Percentiles rank a stretch among this genome's conserved stretches.
phyloP scores from a whole-genome alignment of 208 protist species.

The Leishmania tarentolae region DNA sequence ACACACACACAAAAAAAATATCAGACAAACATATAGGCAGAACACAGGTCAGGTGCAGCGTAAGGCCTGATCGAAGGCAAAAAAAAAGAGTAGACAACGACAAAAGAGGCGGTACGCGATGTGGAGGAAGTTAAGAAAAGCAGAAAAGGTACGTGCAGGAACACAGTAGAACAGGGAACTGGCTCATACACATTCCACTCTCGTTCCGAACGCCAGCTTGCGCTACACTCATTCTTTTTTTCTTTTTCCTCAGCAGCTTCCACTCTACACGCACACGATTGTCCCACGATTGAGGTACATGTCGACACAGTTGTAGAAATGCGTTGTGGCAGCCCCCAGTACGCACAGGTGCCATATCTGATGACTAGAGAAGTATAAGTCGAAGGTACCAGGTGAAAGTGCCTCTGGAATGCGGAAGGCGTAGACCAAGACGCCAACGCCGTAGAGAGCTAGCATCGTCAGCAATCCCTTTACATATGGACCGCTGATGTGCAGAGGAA shows the following conservation, averaged over 20 bases:
- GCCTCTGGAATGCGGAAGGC: constrained; percentile 77
- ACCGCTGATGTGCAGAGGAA: constrained; percentile 36
- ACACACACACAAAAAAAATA: neutral
- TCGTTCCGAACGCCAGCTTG: neutral
- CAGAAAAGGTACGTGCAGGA: neutral
- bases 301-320: constrained; percentile 69
- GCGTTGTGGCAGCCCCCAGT: constrained; percentile 67
- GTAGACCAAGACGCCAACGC: constrained; percentile 82
- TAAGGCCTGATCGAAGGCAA: neutral
- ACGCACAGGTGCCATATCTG: constrained; percentile 89
- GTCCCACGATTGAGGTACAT: constrained; percentile 63
- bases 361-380: constrained; percentile 70
- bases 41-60: neutral
- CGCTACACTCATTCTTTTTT: no score
- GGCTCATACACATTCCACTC: neutral
- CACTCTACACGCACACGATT: constrained; percentile 32
- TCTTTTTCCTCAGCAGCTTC: neutral
- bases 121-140: neutral
- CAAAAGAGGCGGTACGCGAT: neutral
- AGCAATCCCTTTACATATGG: constrained; percentile 62
- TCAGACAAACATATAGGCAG: no score
- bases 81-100: constrained; percentile 1
- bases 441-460: constrained; percentile 73
- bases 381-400: constrained; percentile 72
- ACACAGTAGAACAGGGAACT: neutral